Conservation (phyloP, 1,284 basidiomycete genomes). For the Apiotrichum gamsii region DNA sequence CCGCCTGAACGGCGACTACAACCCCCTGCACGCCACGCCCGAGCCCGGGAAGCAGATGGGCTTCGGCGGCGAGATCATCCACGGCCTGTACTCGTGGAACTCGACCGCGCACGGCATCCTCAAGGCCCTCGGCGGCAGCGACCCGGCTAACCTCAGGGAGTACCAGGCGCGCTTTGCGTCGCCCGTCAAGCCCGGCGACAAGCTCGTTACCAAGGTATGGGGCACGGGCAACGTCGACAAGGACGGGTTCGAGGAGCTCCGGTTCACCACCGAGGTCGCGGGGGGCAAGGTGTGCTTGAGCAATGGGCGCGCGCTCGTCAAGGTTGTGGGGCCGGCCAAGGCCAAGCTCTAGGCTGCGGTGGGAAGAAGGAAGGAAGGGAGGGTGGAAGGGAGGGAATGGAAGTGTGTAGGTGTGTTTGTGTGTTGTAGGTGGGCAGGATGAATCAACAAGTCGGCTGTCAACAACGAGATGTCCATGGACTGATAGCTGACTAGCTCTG, state of each 20-base stretch:
- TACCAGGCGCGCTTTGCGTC: conserved; percentile 17
- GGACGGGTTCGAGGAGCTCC: conserved; percentile 19
- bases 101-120: conserved; percentile 16
- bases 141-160: conserved; percentile 18
- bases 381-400: too few relatives aligned
- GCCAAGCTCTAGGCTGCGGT: conserved; percentile 10
- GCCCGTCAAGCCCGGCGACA: conserved; percentile 19
- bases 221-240: conserved; percentile 14
- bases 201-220: conserved; percentile 14
- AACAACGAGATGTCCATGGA: too few relatives aligned
- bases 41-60: conserved; percentile 18
- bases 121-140: conserved; percentile 8
- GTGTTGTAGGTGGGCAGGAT: too few relatives aligned
- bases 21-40: conserved; percentile 17
- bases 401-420: too few relatives aligned
- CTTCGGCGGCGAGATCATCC: conserved; percentile 20
- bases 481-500: too few relatives aligned
- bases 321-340: conserved; percentile 5
- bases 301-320: conserved; percentile 17
- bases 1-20: conserved; percentile 22
- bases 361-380: too few relatives aligned
- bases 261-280: conserved; percentile 14
- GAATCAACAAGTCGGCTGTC: too few relatives aligned
- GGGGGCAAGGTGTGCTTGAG: conserved; percentile 12
- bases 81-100: conserved; percentile 21